Conservation (phyloP, 2,329 filamentous ascomycete genomes). For the Ceratocystiopsis minuta region DNA sequence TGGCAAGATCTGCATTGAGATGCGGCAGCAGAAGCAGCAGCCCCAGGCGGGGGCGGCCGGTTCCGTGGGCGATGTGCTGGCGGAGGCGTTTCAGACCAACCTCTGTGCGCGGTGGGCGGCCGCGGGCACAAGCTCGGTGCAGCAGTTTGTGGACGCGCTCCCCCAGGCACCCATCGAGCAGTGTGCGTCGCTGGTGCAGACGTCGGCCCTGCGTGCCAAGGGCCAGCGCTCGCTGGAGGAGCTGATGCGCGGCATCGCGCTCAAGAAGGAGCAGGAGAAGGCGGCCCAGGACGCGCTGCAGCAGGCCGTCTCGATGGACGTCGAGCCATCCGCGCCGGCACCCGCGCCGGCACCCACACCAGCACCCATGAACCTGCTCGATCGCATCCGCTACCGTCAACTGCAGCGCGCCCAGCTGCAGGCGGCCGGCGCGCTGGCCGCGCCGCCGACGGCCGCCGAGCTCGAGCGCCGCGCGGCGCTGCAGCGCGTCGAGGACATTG, state of each 20-base stretch:
- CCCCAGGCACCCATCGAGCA: slow-evolving; percentile 34
- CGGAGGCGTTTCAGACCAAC: slow-evolving; percentile 34
- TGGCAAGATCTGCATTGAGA: slow-evolving; percentile 36
- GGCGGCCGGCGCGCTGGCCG: slow-evolving; percentile 21
- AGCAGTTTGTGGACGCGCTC: slow-evolving; percentile 35
- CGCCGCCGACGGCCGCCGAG: slow-evolving; percentile 27
- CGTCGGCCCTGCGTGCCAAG: slow-evolving; percentile 41
- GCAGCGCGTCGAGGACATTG: slow-evolving; percentile 49
- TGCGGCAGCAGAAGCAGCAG: slow-evolving; percentile 11
- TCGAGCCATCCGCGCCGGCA: neutral
- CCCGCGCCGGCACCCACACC: too few species aligned
- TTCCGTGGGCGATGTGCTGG: slow-evolving; percentile 28
- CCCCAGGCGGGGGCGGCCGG: slow-evolving; percentile 20
- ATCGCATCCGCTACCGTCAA: slow-evolving; percentile 59
- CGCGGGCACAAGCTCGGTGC: slow-evolving; percentile 13
- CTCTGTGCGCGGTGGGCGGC: slow-evolving; percentile 18
- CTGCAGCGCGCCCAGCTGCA: slow-evolving; percentile 25
- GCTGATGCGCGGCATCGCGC: slow-evolving; percentile 42
- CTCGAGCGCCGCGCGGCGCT: slow-evolving; percentile 45
- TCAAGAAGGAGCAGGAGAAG: slow-evolving; percentile 30
- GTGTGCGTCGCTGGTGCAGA: slow-evolving; percentile 32
- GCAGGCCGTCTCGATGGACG: slow-evolving; percentile 14
- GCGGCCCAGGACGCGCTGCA: slow-evolving; percentile 15
- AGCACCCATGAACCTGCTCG: slow-evolving; percentile 46
- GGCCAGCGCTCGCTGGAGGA: slow-evolving; percentile 53